Evolutionary conservation across 148 eudicot species (phyloP), one percentile per base, ranked within the genome.

Genomic region (Nyssa sinensis): DNA sequence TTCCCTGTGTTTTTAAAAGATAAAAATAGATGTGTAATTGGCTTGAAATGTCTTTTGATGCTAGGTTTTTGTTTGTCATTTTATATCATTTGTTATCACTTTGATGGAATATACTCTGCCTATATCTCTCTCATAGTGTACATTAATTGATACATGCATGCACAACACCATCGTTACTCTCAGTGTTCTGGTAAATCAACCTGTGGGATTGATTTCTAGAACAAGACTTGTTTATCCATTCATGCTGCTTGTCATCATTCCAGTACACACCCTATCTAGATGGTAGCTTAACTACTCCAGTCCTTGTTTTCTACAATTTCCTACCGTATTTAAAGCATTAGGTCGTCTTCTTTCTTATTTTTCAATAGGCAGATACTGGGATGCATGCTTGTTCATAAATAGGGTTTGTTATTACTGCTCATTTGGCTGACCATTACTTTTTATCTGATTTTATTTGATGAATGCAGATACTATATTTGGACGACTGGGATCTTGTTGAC

Each of bases 391-490:
- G 51, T 58, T 58, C 24, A 33, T 24, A 9, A 14, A 58, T n/a
- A 3, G 23, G 24, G 33, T 21, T 35, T 8, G 44, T 16, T 59
- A 14, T 49, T 28, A 59, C 35, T 60, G 21, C 39, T 16, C 13
- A 41, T 62, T 8, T 44, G 34, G 17, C 62, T 25, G 33, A 44
- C 47, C n/a, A 34, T 61, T 69, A 21, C 9, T 6, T 64, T 77
- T 58, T 53, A 39, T 62, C 44, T 41, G 27, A 49, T 27, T 27
- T 11, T 63, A 53, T 79, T 58, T 61, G 51, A 60, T 72, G 57
- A 69, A 60, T 82, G 72, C 87, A 94, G 98, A 84, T 82, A 73
- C 70, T 73, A 75, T 75, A 76, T 79, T 82, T 94, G 83, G 92
- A 92, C 62, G 83, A 81, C 23, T 92, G 92, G 98, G 84, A 77